Conservation (phyloP, 345 rosid genomes). For the Hibiscus tridactylites region DNA sequence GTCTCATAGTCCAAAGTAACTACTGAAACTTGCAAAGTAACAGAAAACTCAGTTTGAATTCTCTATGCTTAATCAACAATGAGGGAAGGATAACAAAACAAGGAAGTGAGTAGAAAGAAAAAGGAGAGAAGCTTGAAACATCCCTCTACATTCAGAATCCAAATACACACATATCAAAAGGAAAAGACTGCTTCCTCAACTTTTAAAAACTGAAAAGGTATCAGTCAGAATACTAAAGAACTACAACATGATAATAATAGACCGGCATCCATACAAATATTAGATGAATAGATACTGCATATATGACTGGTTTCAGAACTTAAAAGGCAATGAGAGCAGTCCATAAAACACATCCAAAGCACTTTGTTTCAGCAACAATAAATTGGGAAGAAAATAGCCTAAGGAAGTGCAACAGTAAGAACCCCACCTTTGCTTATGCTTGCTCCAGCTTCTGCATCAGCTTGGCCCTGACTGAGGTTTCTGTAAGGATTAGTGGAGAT, state of each 20-base stretch:
- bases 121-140: not conserved
- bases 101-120: not conserved
- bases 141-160: not conserved
- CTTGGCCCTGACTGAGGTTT: constrained; percentile 38
- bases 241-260: not conserved
- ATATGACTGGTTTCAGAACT: not conserved
- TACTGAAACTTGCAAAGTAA: not conserved
- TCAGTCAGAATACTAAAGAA: not conserved
- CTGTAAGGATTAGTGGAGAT: constrained; percentile 26
- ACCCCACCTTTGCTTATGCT: constrained; percentile 34
- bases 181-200: not conserved
- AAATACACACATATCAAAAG: not conserved
- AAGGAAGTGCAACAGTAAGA: constrained; percentile 1
- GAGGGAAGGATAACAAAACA: not conserved
- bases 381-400: not conserved
- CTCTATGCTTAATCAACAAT: not conserved
- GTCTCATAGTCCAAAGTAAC: constrained; percentile 6
- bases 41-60: not conserved
- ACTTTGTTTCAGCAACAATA: not conserved
- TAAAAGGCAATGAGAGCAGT: not conserved
- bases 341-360: not conserved
- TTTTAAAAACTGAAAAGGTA: not conserved
- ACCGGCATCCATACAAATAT: not conserved
- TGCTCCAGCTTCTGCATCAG: constrained; percentile 23
- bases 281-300: not conserved